Conservation (phyloP, 768 basidiomycete species). For the Cystofilobasidium bisporidii region DNA sequence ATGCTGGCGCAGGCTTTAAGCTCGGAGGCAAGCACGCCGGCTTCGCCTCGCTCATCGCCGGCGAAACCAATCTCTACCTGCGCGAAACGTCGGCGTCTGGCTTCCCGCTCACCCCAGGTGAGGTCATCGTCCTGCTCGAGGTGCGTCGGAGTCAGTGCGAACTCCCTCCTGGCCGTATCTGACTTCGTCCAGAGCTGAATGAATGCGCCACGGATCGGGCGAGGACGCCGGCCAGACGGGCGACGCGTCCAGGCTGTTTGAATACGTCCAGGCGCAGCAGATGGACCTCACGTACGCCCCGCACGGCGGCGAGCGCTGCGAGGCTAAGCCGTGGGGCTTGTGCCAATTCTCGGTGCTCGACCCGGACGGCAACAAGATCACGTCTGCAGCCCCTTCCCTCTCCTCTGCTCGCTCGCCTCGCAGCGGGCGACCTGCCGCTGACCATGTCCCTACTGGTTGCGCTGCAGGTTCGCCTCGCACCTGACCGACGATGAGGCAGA, state of each 20-base stretch:
- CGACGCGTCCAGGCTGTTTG: neutral
- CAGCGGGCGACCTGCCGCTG: neutral
- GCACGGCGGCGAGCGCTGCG: slow-evolving; percentile 7
- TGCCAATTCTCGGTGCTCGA: slow-evolving; percentile 10
- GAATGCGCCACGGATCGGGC: neutral
- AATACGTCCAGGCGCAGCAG: neutral
- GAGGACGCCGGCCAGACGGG: slow-evolving; percentile 5
- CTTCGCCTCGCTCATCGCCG: neutral
- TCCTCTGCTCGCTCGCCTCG: neutral
- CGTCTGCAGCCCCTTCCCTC: neutral
- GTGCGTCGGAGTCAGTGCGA: neutral
- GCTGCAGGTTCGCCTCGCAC: slow-evolving; percentile 9
- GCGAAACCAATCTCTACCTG: slow-evolving; percentile 9
- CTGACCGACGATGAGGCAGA: slow-evolving; percentile 15
- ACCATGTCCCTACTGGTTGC: too few relatives aligned
- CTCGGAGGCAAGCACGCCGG: slow-evolving; percentile 9
- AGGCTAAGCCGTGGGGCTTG: slow-evolving; percentile 19
- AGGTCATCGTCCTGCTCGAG: slow-evolving; percentile 16
- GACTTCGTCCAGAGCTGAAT: neutral
- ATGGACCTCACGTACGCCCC: neutral
- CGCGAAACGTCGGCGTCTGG: neutral
- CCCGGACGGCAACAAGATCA: slow-evolving; percentile 15
- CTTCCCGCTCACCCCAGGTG: neutral
- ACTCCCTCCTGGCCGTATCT: neutral
- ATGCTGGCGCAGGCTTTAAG: neutral